These are phyloP conservation scores for Magnaporthiopsis poae DNA, from an alignment of 2,329 filamentous ascomycete genomes.

Conservation along the genomic window DNA sequence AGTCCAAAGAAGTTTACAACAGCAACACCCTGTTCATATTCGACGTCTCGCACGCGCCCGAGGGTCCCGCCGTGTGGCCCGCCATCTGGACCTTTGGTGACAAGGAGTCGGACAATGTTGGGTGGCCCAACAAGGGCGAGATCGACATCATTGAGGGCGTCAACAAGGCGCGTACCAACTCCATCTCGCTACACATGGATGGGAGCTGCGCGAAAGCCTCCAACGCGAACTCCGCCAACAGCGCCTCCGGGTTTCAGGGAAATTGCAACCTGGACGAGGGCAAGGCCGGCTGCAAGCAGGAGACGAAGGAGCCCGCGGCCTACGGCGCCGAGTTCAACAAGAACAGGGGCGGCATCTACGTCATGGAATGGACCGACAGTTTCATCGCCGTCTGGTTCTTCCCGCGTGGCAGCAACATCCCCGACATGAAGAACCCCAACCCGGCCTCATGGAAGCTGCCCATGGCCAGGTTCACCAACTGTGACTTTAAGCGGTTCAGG, in stretches of 20 bases:
- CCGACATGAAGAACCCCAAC: constrained; percentile 54
- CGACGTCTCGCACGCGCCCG: constrained; percentile 70
- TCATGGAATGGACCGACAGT: constrained; percentile 63
- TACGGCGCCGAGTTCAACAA: constrained; percentile 65
- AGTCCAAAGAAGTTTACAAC: constrained; percentile 52
- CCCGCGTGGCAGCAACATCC: constrained; percentile 36
- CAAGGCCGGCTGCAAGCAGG: constrained; percentile 51
- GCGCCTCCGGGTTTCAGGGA: constrained; percentile 15
- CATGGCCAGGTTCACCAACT: constrained; percentile 57
- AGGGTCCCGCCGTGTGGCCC: constrained; percentile 66
- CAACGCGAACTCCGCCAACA: constrained; percentile 29
- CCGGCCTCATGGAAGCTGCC: constrained; percentile 61
- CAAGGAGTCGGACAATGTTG: constrained; percentile 19
- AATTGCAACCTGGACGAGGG: constrained; percentile 17
- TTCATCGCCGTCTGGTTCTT: constrained; percentile 79
- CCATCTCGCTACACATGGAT: constrained; percentile 59
- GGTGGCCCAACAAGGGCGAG: constrained; percentile 63
- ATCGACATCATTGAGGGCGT: constrained; percentile 76
- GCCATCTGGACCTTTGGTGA: constrained; percentile 59
- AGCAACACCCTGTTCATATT: constrained; percentile 61
- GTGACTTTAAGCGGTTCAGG: constrained; percentile 62
- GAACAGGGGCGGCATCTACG: constrained; percentile 60
- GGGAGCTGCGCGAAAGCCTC: constrained; percentile 45
- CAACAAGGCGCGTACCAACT: constrained; percentile 49
- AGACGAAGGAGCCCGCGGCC: constrained; percentile 33